phyloP scores from a whole-genome alignment of 108 stramenopile species.

The Fistulifera pelliculosa region DNA sequence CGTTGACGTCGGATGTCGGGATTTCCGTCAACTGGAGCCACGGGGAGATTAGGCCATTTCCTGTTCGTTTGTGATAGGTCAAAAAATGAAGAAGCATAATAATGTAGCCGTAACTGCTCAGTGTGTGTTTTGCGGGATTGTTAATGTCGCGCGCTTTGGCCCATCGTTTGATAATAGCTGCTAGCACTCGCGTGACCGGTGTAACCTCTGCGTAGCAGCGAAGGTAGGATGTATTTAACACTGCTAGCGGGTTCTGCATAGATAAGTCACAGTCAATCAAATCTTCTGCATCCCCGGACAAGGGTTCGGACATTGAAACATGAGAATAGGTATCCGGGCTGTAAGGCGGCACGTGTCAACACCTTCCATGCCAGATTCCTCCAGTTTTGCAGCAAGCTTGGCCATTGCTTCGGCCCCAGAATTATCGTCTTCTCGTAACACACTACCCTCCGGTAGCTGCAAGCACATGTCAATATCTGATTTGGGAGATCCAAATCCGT shows the following conservation, averaged over 20 bases:
- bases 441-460: slow-evolving; percentile 43
- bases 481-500: slow-evolving; percentile 83
- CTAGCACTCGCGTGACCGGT: slow-evolving; percentile 74
- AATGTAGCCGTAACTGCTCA: slow-evolving; percentile 96
- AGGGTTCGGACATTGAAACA: slow-evolving; percentile 67
- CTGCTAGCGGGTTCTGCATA: slow-evolving; percentile 92
- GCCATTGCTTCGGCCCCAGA: slow-evolving; percentile 71
- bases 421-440: slow-evolving; percentile 23
- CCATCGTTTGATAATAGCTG: slow-evolving; percentile 93
- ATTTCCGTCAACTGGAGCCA: slow-evolving; percentile 8
- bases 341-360: slow-evolving; percentile 86
- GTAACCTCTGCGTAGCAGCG: slow-evolving; percentile 75
- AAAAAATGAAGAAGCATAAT: slow-evolving; percentile 93
- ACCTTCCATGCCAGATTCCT: slow-evolving; percentile 53
- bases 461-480: slow-evolving; percentile 86
- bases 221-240: slow-evolving; percentile 90
- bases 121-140: slow-evolving; percentile 87
- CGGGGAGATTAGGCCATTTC: slow-evolving; percentile 38
- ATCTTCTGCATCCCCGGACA: slow-evolving; percentile 38
- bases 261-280: slow-evolving; percentile 93
- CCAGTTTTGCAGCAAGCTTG: slow-evolving; percentile 56
- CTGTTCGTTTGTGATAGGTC: slow-evolving; percentile 52
- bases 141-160: slow-evolving; percentile 92
- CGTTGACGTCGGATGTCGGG: neutral
- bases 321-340: slow-evolving; percentile 95